These are phyloP conservation scores for Pseudogymnoascus pannorum DNA, from an alignment of 2,329 filamentous ascomycete genomes.

Conservation along the genomic window DNA sequence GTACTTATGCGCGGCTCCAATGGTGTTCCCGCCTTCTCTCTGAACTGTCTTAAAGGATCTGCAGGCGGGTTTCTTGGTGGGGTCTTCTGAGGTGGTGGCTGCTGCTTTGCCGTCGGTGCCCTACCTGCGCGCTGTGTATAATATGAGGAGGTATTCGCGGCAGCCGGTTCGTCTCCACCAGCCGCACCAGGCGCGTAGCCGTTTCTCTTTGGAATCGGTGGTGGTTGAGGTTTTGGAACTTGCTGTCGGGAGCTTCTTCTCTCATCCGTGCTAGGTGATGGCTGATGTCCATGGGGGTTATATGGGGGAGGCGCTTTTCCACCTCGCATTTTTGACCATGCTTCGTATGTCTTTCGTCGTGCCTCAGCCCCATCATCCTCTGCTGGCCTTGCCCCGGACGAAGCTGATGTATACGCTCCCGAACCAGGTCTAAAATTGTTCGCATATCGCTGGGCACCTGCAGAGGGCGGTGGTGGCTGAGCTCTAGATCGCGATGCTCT, in stretches of 20 bases:
- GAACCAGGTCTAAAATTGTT: constrained; percentile 13
- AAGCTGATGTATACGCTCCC: constrained; percentile 16
- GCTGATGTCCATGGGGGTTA: constrained; percentile 19
- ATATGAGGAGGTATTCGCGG: constrained; percentile 25
- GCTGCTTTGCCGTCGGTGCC: constrained; percentile 18
- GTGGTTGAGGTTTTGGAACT: constrained; percentile 16
- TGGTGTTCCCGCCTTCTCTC: constrained; percentile 27
- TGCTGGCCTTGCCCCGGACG: constrained; percentile 19
- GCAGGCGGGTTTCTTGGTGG: constrained; percentile 10
- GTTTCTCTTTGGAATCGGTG: constrained; percentile 17
- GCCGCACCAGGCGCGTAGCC: constrained; percentile 28
- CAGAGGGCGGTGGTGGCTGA: constrained; percentile 19
- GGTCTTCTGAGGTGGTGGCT: constrained; percentile 20
- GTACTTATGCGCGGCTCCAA: constrained; percentile 48
- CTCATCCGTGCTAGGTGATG: constrained; percentile 17
- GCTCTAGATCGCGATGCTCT: constrained; percentile 17
- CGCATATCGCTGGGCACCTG: constrained; percentile 26
- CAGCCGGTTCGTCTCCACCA: constrained; percentile 26
- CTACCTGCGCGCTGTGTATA: constrained; percentile 22
- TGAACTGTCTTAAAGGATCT: constrained; percentile 43
- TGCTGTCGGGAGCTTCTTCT: constrained; percentile 20
- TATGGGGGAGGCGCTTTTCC: constrained; percentile 15
- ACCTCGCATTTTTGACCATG: constrained; percentile 27
- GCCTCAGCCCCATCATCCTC: constrained; percentile 24
- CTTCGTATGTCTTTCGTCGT: constrained; percentile 25